Conservation (phyloP, 345 rosid genomes). For the Eucalyptus marginata region DNA sequence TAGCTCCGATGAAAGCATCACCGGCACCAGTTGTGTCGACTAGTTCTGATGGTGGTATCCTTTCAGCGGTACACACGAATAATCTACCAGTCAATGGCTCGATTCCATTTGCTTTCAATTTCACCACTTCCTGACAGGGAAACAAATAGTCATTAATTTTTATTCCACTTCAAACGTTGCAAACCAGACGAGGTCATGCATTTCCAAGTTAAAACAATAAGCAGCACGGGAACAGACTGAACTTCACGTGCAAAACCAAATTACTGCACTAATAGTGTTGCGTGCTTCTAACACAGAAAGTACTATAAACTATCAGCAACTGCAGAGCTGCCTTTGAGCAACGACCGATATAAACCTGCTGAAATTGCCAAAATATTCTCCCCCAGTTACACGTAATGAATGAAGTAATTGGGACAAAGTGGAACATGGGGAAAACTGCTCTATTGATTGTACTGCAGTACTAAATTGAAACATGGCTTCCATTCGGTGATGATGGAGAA, state of each 20-base stretch:
- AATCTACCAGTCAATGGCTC: conserved; percentile 56
- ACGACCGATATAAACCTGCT: background rate
- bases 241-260: too few species aligned
- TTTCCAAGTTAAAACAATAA: background rate
- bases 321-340: background rate
- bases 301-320: background rate
- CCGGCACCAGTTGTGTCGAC: conserved; percentile 85
- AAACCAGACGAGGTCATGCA: background rate
- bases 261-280: too few species aligned
- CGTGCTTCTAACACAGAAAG: background rate
- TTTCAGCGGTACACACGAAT: conserved; percentile 60
- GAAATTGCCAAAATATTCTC: background rate
- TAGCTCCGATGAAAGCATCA: conserved; percentile 80
- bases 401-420: rapidly evolving
- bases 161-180: background rate
- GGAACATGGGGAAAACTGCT: background rate
- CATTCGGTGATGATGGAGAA: background rate
- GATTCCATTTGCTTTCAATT: conserved; percentile 37
- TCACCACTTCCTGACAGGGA: conserved; percentile 17
- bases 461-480: background rate
- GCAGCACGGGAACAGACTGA: too few species aligned
- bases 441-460: background rate
- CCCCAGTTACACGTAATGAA: background rate
- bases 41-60: conserved; percentile 57
- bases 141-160: background rate